Conservation (phyloP, 352 stramenopile genomes). For the Globisporangium irregulare region DNA sequence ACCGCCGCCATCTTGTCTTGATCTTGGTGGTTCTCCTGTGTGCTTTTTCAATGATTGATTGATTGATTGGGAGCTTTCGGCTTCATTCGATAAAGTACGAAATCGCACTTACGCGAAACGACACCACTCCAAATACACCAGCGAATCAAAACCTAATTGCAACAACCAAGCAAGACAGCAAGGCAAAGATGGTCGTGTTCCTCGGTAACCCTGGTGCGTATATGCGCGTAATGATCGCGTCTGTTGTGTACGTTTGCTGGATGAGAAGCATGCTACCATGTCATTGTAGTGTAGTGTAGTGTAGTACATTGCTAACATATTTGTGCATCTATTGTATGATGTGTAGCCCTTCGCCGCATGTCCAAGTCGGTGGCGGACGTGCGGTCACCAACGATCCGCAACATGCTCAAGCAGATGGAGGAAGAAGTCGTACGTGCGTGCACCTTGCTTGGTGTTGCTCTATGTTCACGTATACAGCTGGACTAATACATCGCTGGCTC, state of each 20-base stretch:
- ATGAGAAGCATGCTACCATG: neutral
- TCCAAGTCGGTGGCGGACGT: constrained; percentile 67
- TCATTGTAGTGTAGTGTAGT: neutral
- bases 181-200: constrained; percentile 50
- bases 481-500: neutral
- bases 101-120: neutral
- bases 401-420: constrained; percentile 60
- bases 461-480: neutral
- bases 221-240: neutral
- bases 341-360: constrained; percentile 58
- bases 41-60: neutral
- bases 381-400: constrained; percentile 39
- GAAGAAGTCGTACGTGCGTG: constrained; percentile 40
- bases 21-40: neutral
- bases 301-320: neutral
- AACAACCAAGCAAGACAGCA: neutral
- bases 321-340: constrained; percentile 6
- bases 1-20: neutral
- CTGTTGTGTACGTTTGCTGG: neutral
- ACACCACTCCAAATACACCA: neutral
- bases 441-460: too few relatives aligned
- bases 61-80: neutral
- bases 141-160: neutral
- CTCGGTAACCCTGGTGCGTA: constrained; percentile 65
- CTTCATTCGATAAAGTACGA: constrained; percentile 8